Percentiles rank a stretch among this genome's conserved stretches.
phyloP scores from a whole-genome alignment of 2,329 filamentous ascomycete genomes.

The Claviceps humidiphila region DNA sequence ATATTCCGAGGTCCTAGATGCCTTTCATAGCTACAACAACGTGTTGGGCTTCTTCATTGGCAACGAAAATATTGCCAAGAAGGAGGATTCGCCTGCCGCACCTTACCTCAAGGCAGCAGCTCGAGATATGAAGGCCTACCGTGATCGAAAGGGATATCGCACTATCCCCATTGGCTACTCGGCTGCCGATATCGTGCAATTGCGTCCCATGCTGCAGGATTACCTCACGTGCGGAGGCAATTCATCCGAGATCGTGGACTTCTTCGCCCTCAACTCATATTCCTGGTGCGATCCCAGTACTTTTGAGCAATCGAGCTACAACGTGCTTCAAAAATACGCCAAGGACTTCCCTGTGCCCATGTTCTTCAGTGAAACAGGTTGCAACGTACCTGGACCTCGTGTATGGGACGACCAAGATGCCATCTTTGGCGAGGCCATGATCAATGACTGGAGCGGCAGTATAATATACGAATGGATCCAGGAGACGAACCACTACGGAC shows the following conservation, averaged over 20 bases:
- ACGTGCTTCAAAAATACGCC: slow-evolving; percentile 51
- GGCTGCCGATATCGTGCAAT: slow-evolving; percentile 66
- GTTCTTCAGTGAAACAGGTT: slow-evolving; percentile 83
- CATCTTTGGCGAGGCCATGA: slow-evolving; percentile 65
- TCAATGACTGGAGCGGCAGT: slow-evolving; percentile 55
- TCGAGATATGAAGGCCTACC: slow-evolving; percentile 72
- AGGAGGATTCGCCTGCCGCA: slow-evolving; percentile 48
- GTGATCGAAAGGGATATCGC: slow-evolving; percentile 62
- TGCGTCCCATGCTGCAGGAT: slow-evolving; percentile 47
- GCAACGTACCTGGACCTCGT: slow-evolving; percentile 51
- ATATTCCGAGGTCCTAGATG: slow-evolving; percentile 62
- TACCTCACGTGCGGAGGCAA: slow-evolving; percentile 72
- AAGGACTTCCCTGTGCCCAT: slow-evolving; percentile 67
- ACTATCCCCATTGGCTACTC: slow-evolving; percentile 78
- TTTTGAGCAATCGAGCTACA: slow-evolving; percentile 56
- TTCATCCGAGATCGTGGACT: slow-evolving; percentile 57
- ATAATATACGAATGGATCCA: slow-evolving; percentile 88
- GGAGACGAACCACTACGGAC: slow-evolving; percentile 70
- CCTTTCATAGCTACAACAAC: slow-evolving; percentile 67
- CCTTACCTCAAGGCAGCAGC: slow-evolving; percentile 75
- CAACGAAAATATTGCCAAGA: slow-evolving; percentile 67
- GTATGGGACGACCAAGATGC: slow-evolving; percentile 60
- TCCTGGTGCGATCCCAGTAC: slow-evolving; percentile 56
- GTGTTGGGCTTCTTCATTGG: slow-evolving; percentile 75
- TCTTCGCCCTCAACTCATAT: slow-evolving; percentile 78